These are phyloP conservation scores for Suhomyces yuchorum DNA, from an alignment of 1,139 yeast species.

Conservation along the genomic window DNA sequence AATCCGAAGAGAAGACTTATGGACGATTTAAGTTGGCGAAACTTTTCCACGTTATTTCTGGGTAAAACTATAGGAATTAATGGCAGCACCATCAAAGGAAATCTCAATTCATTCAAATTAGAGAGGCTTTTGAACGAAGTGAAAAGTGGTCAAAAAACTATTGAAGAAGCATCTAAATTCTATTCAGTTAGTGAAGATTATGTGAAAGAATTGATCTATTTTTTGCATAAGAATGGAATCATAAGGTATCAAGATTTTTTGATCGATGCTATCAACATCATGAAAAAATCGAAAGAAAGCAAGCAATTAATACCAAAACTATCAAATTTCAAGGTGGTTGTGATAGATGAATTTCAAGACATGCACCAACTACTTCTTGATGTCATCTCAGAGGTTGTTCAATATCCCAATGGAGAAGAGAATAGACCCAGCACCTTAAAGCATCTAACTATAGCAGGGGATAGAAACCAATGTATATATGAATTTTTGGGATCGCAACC, in stretches of 20 bases:
- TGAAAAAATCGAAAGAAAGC: slow-evolving; percentile 20
- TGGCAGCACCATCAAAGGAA: slow-evolving; percentile 27
- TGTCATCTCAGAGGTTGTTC: slow-evolving; percentile 42
- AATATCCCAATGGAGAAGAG: slow-evolving; percentile 25
- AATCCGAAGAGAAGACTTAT: slow-evolving; percentile 38
- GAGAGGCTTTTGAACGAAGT: slow-evolving; percentile 36
- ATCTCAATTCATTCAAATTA: slow-evolving; percentile 31
- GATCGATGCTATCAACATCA: slow-evolving; percentile 31
- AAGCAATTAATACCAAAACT: slow-evolving; percentile 26
- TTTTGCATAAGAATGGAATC: slow-evolving; percentile 33
- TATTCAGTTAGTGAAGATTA: slow-evolving; percentile 26
- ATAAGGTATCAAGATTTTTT: slow-evolving; percentile 42
- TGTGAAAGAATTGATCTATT: slow-evolving; percentile 19
- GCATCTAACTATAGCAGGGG: slow-evolving; percentile 72
- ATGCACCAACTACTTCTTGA: slow-evolving; percentile 54
- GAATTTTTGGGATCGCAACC: slow-evolving; percentile 61
- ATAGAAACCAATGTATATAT: slow-evolving; percentile 71
- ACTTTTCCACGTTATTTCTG: slow-evolving; percentile 38
- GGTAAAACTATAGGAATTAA: slow-evolving; percentile 26
- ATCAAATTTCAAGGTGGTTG: slow-evolving; percentile 36
- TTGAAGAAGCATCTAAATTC: slow-evolving; percentile 27
- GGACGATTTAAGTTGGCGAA: slow-evolving; percentile 56
- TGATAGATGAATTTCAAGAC: slow-evolving; percentile 81
- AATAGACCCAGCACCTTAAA: slow-evolving; percentile 24
- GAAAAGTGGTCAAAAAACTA: slow-evolving; percentile 30